Evolutionary conservation across 495 filamentous ascomycete genomes (phyloP).

Genomic region (Trichoderma reesei): DNA sequence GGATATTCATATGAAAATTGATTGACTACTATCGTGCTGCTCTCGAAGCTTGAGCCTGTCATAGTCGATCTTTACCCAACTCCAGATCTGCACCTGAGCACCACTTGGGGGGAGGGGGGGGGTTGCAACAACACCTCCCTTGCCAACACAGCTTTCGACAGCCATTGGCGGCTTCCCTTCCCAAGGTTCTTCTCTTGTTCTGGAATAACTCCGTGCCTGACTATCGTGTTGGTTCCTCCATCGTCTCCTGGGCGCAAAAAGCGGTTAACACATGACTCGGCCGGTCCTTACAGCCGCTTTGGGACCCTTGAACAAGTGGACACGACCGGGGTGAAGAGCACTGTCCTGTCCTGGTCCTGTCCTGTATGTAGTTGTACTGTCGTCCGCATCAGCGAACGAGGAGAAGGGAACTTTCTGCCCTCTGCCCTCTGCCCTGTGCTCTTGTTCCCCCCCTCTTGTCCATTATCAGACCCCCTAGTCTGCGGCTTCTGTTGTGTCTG

Average conservation of each 20-base stretch:
- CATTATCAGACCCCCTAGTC: not conserved
- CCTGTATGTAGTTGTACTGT: not conserved
- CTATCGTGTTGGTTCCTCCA: not conserved
- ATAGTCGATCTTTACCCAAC: not conserved
- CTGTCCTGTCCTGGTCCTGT: too few species aligned
- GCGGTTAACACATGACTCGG: conserved; percentile 6
- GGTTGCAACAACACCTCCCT: not conserved
- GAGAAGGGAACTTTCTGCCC: not conserved
- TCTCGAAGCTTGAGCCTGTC: too few species aligned
- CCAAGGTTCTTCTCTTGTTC: not conserved
- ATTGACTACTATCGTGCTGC: too few species aligned
- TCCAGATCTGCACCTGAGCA: not conserved
- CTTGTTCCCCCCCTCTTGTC: too few species aligned
- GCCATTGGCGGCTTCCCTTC: not conserved
- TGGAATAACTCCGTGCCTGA: too few species aligned
- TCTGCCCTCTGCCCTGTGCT: not conserved
- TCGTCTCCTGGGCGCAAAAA: conserved; percentile 5
- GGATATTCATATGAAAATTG: too few species aligned
- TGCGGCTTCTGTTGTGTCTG: not conserved
- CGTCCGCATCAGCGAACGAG: not conserved
- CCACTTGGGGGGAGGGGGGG: not conserved
- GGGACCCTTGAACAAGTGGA: conserved; percentile 3
- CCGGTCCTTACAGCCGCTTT: not conserved
- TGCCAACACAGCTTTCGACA: too few species aligned
- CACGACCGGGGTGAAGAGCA: not conserved